phyloP scores from a whole-genome alignment of 2,329 filamentous ascomycete genomes.

The Leptographium flavum region DNA sequence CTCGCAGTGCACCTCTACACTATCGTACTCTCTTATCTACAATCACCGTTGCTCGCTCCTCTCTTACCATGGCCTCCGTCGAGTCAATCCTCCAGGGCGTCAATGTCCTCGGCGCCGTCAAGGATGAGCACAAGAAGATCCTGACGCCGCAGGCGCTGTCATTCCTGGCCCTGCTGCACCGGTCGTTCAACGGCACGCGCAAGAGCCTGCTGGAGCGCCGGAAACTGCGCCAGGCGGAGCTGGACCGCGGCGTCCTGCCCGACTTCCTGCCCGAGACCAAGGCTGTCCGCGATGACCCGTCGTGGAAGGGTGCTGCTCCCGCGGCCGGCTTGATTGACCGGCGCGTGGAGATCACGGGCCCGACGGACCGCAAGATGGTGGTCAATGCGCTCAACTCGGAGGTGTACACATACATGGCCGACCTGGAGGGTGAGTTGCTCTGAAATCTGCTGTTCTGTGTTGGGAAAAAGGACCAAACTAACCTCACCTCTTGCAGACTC shows the following conservation, averaged over 20 bases:
- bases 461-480: background rate
- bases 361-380: slow-evolving; percentile 97
- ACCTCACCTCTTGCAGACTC: slow-evolving; percentile 47
- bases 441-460: background rate
- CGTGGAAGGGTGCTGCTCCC: slow-evolving; percentile 85
- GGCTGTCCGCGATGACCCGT: slow-evolving; percentile 84
- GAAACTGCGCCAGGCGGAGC: slow-evolving; percentile 74
- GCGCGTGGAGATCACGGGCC: slow-evolving; percentile 91
- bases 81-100: slow-evolving; percentile 79
- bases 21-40: background rate
- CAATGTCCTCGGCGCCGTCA: slow-evolving; percentile 66
- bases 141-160: slow-evolving; percentile 79
- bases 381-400: slow-evolving; percentile 92
- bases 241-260: slow-evolving; percentile 76
- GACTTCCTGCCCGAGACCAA: slow-evolving; percentile 95
- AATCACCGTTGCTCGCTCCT: background rate
- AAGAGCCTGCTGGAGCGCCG: slow-evolving; percentile 82
- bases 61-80: slow-evolving; percentile 44
- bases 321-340: slow-evolving; percentile 88
- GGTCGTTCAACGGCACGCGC: slow-evolving; percentile 81
- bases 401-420: slow-evolving; percentile 98
- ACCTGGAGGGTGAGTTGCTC: slow-evolving; percentile 69
- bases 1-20: background rate
- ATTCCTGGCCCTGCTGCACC: slow-evolving; percentile 88
- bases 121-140: slow-evolving; percentile 74